phyloP scores from a whole-genome alignment of 1,284 basidiomycete genomes.

The Pyrrhoderma noxium region DNA sequence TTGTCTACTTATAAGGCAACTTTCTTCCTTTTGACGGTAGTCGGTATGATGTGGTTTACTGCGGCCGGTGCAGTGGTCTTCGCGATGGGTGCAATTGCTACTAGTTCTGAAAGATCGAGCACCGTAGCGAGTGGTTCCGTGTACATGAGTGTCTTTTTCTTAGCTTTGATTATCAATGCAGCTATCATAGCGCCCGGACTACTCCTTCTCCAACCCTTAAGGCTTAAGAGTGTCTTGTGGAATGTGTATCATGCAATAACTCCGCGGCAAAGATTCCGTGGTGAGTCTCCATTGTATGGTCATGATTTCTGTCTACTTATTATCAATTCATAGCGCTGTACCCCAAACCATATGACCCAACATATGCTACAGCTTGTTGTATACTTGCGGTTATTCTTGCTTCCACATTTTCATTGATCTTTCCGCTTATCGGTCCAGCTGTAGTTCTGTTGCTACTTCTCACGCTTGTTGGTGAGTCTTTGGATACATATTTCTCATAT shows the following conservation, averaged over 20 bases:
- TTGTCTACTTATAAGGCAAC: conserved; percentile 58
- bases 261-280: conserved; percentile 71
- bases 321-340: conserved; percentile 47
- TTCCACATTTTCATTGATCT: conserved; percentile 63
- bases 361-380: conserved; percentile 57
- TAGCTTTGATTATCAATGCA: conserved; percentile 58
- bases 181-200: conserved; percentile 66
- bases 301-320: neutral
- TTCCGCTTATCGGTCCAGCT: conserved; percentile 69
- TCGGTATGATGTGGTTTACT: conserved; percentile 56
- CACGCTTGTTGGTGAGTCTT: conserved; percentile 59
- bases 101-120: conserved; percentile 32
- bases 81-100: conserved; percentile 50
- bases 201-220: conserved; percentile 60
- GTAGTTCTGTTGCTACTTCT: conserved; percentile 60
- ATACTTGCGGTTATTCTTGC: conserved; percentile 66
- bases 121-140: conserved; percentile 63
- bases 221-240: conserved; percentile 48
- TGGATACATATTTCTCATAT: no score
- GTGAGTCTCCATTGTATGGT: conserved; percentile 33
- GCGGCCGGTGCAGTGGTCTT: conserved; percentile 61
- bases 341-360: conserved; percentile 63
- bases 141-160: conserved; percentile 57
- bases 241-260: conserved; percentile 55
- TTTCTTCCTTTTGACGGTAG: conserved; percentile 53